Evolutionary conservation across 345 rosid genomes (phyloP), one percentile per base, ranked within the genome.

Genomic region (Populus euphratica): DNA sequence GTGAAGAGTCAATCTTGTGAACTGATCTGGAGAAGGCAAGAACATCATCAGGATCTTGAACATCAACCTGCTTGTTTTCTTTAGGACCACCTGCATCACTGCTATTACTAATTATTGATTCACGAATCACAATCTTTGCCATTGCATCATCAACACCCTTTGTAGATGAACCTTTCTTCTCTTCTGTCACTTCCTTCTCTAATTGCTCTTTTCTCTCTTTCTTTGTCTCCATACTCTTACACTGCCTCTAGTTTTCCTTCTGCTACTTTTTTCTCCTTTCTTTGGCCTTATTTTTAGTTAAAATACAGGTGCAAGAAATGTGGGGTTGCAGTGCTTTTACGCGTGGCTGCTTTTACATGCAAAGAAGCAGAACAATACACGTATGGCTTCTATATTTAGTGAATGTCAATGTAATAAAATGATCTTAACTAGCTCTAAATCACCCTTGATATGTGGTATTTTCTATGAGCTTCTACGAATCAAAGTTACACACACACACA

Each of bases 1-100:
- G 85, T 2, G 86, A 85, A 33, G 88, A 85, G 68, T 87, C 80
- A 62, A 75, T 81, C 72, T 77, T 85, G 76, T 73, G 43, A 35
- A 81, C 84, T 3, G 80, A 64, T 56, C 88, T 76, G 12, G 84
- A 77, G 82, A 81, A 83, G 73, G 70, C 85, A 31, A 87, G 81
- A 35, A 85, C 79, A 27, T 79, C 84, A 2, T 78, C 80, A 31
- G 79, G 83, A 18, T 63, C 56, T 36, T 77, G 41, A 44, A 73
- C 80, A 54, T 9, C 25, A 20, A 2, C 11, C 61, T 41, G 44
- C 44, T 54, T 21, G 61, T 21, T 54, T 54, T 54, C 61, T 21
- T 21, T 23, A 54, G 13, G 44, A 41, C 44, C 44, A 2, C 10
- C 13, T 41, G 44, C 21, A 21, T 21, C n/a, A 54, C 25, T 54